A percentile compares a stretch with the other conserved stretches of the same genome.
These are phyloP conservation scores for Pyrenochaeta sp. DNA, from an alignment of 2,329 filamentous ascomycete species.

Conservation along the genomic window DNA sequence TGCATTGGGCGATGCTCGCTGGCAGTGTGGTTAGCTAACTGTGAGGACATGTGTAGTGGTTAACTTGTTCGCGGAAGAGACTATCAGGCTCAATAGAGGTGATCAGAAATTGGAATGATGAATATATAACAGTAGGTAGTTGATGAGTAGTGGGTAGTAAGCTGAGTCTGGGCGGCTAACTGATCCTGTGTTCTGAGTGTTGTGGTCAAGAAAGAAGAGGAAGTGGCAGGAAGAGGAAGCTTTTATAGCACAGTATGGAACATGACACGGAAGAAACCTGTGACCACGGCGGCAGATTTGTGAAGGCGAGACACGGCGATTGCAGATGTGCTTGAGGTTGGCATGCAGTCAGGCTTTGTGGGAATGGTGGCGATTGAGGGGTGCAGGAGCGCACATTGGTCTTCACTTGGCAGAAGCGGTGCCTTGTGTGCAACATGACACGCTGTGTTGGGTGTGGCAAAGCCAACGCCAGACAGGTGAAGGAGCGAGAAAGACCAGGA, in stretches of 20 bases:
- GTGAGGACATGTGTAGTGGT: no score
- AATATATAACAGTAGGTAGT: no score
- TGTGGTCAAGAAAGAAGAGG: neutral
- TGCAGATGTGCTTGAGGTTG: slow-evolving; percentile 11
- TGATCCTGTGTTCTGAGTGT: no score
- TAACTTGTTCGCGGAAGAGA: no score
- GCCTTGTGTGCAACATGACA: slow-evolving; percentile 5
- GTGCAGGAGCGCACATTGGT: slow-evolving; percentile 3
- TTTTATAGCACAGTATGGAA: slow-evolving; percentile 10
- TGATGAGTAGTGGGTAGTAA: neutral
- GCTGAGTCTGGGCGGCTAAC: neutral
- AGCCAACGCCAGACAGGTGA: no score
- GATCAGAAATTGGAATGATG: no score
- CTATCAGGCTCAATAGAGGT: neutral
- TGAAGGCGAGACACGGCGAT: slow-evolving; percentile 13
- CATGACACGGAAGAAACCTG: neutral
- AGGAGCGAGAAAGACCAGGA: neutral
- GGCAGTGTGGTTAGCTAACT: neutral
- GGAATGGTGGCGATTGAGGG: slow-evolving; percentile 13
- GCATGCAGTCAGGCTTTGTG: slow-evolving; percentile 10
- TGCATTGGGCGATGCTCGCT: neutral
- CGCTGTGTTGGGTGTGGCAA: slow-evolving; percentile 4
- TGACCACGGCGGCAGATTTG: slow-evolving; percentile 5
- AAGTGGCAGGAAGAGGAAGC: neutral
- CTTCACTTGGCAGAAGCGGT: slow-evolving; percentile 1